A percentile compares a stretch with the other conserved stretches of the same genome.
Conservation (phyloP, 1,284 basidiomycete genomes). For the Ganoderma sinense region DNA sequence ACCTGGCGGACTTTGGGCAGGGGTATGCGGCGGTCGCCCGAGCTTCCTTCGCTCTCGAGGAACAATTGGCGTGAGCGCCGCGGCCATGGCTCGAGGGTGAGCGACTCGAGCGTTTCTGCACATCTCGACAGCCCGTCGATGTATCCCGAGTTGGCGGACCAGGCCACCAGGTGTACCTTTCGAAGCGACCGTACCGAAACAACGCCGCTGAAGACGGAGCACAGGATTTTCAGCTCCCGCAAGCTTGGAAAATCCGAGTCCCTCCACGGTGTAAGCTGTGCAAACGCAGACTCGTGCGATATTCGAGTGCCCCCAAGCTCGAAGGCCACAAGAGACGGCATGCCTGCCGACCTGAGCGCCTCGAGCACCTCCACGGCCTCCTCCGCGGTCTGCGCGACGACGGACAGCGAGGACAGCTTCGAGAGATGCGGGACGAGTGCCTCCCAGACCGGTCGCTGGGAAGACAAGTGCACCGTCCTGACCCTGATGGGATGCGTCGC, state of each 20-base stretch:
- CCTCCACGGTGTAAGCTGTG: background rate
- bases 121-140: background rate
- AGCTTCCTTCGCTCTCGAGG: background rate
- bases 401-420: background rate
- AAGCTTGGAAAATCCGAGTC: background rate
- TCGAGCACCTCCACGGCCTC: background rate
- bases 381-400: background rate
- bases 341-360: background rate
- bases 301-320: background rate
- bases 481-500: background rate
- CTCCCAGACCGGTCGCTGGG: background rate
- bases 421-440: background rate
- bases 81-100: background rate
- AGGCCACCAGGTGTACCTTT: background rate
- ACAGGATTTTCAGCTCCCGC: background rate
- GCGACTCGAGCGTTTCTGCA: background rate
- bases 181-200: background rate
- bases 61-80: background rate
- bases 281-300: background rate
- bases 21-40: background rate
- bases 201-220: background rate
- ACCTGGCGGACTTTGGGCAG: background rate
- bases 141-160: background rate
- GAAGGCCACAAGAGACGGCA: background rate
- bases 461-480: background rate